Percentiles rank a stretch among this genome's conserved stretches.
phyloP scores from a whole-genome alignment of 169 alveolate species.

The Miamiensis avidus region DNA sequence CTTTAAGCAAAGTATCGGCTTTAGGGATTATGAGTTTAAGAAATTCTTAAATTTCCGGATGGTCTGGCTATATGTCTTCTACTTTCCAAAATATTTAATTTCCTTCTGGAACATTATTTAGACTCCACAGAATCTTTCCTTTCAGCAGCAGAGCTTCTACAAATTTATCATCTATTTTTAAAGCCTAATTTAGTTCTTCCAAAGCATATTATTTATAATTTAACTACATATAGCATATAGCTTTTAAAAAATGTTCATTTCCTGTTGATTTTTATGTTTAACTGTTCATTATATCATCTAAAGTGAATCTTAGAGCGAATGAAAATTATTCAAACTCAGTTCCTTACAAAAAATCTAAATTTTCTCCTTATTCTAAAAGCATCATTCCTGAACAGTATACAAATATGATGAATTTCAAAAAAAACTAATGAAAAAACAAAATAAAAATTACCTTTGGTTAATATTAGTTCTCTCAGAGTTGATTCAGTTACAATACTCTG shows the following conservation, averaged over 20 bases:
- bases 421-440: not conserved
- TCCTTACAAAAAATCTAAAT: constrained; percentile 13
- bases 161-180: constrained; percentile 11
- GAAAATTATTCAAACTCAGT: constrained; percentile 8
- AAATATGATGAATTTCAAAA: too few species aligned
- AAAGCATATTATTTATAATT: constrained; percentile 24
- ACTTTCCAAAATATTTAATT: constrained; percentile 28
- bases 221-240: constrained; percentile 2
- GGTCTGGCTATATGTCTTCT: not conserved
- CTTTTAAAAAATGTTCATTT: constrained; percentile 2
- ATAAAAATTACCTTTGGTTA: not conserved
- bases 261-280: not conserved
- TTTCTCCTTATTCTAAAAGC: constrained; percentile 20
- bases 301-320: not conserved
- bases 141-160: constrained; percentile 8
- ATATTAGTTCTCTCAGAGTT: constrained; percentile 2
- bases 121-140: constrained; percentile 21
- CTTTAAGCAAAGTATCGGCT: constrained; percentile 15
- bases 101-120: constrained; percentile 20
- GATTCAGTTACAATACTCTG: constrained; percentile 2
- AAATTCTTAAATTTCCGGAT: constrained; percentile 21
- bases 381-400: constrained; percentile 5
- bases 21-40: constrained; percentile 8
- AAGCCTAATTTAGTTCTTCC: constrained; percentile 19
- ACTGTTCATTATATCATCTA: not conserved